Evolutionary conservation across 2,329 filamentous ascomycete species (phyloP).

Genomic region (Alternaria gansuensis): DNA sequence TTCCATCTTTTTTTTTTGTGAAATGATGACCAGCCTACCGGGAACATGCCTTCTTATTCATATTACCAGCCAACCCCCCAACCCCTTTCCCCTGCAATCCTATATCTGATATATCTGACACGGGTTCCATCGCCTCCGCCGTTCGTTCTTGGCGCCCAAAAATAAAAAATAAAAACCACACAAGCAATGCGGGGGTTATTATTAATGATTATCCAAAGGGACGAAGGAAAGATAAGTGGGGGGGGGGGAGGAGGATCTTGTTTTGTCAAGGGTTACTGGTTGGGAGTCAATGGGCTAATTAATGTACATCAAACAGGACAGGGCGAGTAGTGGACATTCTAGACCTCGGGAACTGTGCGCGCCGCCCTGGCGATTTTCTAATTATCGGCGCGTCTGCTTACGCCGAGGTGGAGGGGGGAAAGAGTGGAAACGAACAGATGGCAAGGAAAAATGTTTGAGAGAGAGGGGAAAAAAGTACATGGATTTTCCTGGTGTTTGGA

Average conservation of each 20-base stretch:
- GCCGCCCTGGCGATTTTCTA: not conserved
- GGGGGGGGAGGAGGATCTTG: not conserved
- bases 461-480: not conserved
- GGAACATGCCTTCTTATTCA: not conserved
- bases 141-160: too few relatives aligned
- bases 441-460: not conserved
- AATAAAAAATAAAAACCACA: not conserved
- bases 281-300: not conserved
- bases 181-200: not conserved
- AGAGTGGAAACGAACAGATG: not conserved
- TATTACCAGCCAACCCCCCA: not conserved
- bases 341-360: not conserved
- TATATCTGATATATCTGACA: not conserved
- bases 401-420: not conserved
- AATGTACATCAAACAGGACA: constrained; percentile 10
- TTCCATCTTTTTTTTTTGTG: not conserved
- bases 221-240: too few relatives aligned
- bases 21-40: not conserved
- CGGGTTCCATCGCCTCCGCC: too few relatives aligned
- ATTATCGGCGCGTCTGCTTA: not conserved
- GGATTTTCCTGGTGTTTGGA: not conserved
- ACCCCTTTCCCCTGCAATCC: not conserved
- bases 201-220: not conserved
- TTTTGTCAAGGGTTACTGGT: not conserved
- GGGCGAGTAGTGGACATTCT: constrained; percentile 4